A percentile compares a stretch with the other conserved stretches of the same genome.
These are phyloP conservation scores for Clavariopsis aquatica DNA, from an alignment of 495 filamentous ascomycete species.

Conservation along the genomic window DNA sequence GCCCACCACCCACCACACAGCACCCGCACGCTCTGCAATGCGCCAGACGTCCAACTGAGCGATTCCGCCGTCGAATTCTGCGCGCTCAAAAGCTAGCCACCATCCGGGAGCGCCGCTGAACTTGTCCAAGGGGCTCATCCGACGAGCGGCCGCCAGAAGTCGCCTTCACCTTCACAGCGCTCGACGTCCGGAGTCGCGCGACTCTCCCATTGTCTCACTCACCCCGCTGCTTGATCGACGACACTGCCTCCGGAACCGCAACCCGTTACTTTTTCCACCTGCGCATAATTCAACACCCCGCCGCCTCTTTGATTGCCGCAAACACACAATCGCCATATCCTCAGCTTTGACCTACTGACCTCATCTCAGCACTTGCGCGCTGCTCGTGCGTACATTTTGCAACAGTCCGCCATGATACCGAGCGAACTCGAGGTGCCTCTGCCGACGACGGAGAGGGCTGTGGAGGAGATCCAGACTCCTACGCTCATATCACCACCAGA, in stretches of 20 bases:
- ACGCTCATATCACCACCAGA: constrained; percentile 48
- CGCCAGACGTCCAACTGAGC: constrained; percentile 5
- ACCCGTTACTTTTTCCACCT: too few species aligned
- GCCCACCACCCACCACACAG: constrained; percentile 7
- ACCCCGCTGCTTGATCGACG: not conserved
- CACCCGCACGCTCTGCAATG: constrained; percentile 11
- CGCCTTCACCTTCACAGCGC: not conserved
- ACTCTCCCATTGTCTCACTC: too few species aligned
- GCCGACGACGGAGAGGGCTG: constrained; percentile 6
- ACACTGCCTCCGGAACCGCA: not conserved
- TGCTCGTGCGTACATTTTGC: too few species aligned
- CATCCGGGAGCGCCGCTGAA: not conserved
- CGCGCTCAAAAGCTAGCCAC: constrained; percentile 7
- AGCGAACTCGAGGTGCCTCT: constrained; percentile 14
- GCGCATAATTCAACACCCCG: not conserved
- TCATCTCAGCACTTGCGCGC: too few species aligned
- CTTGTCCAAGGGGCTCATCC: not conserved
- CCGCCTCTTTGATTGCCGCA: too few species aligned
- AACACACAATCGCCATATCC: too few species aligned
- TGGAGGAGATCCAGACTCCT: constrained; percentile 37
- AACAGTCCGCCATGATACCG: constrained; percentile 5
- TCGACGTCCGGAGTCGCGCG: not conserved
- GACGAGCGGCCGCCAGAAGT: not conserved
- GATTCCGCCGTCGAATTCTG: not conserved
- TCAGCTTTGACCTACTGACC: too few species aligned